These are phyloP conservation scores for Phallus indusiatus DNA, from an alignment of 768 basidiomycete species.

Conservation along the genomic window DNA sequence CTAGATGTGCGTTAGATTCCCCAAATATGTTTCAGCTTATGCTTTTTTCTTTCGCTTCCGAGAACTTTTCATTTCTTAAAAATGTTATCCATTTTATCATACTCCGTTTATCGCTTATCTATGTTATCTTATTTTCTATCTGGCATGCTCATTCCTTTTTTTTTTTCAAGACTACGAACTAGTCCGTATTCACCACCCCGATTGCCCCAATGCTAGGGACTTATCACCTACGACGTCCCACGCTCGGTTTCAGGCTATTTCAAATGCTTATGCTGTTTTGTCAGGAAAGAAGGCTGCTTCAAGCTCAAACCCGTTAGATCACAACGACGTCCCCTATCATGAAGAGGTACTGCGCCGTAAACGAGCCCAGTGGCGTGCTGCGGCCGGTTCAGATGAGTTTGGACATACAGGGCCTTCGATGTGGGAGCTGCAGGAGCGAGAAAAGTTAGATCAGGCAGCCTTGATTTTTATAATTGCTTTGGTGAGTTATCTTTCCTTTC, in stretches of 20 bases:
- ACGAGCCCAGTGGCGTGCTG: constrained; percentile 16
- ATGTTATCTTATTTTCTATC: background rate
- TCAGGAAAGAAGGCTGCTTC: constrained; percentile 24
- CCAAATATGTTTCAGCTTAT: background rate
- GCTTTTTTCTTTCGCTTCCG: no score
- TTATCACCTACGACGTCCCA: constrained; percentile 40
- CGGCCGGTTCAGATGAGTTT: constrained; percentile 19
- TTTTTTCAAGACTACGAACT: constrained; percentile 59
- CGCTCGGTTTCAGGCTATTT: constrained; percentile 54
- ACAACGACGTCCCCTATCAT: constrained; percentile 22
- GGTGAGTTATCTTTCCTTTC: background rate
- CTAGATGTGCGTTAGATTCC: constrained; percentile 43
- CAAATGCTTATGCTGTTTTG: constrained; percentile 52
- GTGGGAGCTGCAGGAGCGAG: constrained; percentile 14
- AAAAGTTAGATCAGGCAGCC: constrained; percentile 30
- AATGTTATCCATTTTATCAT: background rate
- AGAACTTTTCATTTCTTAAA: no score
- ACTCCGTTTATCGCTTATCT: background rate
- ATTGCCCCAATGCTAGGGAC: constrained; percentile 37
- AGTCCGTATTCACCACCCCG: constrained; percentile 64
- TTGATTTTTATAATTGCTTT: constrained; percentile 24
- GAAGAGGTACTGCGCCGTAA: constrained; percentile 44
- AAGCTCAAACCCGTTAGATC: background rate
- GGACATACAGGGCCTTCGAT: constrained; percentile 5
- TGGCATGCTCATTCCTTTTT: background rate